Evolutionary conservation across 164 flowering plant genomes (phyloP).

Genomic region (Liquidambar formosana): DNA sequence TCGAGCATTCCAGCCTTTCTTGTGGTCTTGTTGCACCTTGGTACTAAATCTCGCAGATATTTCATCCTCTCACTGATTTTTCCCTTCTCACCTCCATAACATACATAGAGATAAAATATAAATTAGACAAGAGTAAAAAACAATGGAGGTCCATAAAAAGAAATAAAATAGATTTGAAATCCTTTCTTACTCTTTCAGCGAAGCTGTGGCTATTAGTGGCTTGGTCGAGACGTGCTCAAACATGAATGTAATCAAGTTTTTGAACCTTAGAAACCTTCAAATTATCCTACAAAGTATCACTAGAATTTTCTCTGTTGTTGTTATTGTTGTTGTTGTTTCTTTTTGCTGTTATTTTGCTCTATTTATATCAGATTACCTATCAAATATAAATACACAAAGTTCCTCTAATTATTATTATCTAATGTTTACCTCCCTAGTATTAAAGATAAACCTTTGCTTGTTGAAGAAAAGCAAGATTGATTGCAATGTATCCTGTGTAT

Average conservation of each 20-base stretch:
- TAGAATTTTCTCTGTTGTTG: neutral
- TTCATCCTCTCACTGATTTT: constrained; percentile 96
- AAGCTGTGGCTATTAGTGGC: constrained; percentile 64
- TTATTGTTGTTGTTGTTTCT: too few relatives aligned
- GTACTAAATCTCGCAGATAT: constrained; percentile 87
- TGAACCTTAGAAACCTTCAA: constrained; percentile 8
- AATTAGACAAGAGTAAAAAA: neutral
- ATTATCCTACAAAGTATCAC: constrained; percentile 17
- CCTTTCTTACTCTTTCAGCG: constrained; percentile 79
- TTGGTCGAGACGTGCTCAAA: constrained; percentile 25
- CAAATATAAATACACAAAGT: too few relatives aligned
- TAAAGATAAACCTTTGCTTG: too few relatives aligned
- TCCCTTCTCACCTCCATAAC: constrained; percentile 84
- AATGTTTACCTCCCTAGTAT: too few relatives aligned
- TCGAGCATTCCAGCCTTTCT: constrained; percentile 99
- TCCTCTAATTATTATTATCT: too few relatives aligned
- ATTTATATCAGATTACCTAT: too few relatives aligned
- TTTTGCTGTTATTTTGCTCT: neutral
- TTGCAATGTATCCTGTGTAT: too few relatives aligned
- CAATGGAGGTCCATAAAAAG: neutral
- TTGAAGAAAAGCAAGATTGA: too few relatives aligned
- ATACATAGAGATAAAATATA: neutral
- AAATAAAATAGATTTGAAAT: neutral
- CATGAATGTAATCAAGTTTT: constrained; percentile 28
- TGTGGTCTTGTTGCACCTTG: constrained; percentile 92